A percentile compares a stretch with the other conserved stretches of the same genome.
phyloP scores from a whole-genome alignment of 495 filamentous ascomycete genomes.

The Trypethelium eluteriae region DNA sequence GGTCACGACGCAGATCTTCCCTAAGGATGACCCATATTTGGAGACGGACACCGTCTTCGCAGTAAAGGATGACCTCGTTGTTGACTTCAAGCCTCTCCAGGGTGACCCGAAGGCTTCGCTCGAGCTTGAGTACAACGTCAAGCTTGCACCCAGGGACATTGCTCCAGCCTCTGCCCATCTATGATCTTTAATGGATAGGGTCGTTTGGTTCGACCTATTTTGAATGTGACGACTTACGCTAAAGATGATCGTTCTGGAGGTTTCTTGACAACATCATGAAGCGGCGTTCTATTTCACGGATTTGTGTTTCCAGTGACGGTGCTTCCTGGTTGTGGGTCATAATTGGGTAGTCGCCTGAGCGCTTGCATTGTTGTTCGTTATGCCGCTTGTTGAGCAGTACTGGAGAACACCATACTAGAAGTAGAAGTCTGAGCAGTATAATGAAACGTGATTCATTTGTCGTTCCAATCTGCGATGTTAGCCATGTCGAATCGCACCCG shows the following conservation, averaged over 20 bases:
- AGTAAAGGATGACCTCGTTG: conserved; percentile 58
- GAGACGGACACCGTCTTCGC: conserved; percentile 59
- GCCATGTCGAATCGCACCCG: too few relatives aligned
- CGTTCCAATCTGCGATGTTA: too few relatives aligned
- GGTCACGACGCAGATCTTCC: conserved; percentile 59
- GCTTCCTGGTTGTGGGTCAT: too few relatives aligned
- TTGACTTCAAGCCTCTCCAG: conserved; percentile 52
- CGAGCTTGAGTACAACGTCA: conserved; percentile 15
- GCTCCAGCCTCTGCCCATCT: conserved; percentile 7
- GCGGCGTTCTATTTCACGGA: neutral
- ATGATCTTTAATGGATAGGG: neutral
- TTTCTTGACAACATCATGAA: neutral
- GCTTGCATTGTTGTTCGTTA: too few relatives aligned
- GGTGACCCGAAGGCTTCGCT: conserved; percentile 16
- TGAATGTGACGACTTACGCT: neutral
- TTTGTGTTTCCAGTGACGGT: too few relatives aligned
- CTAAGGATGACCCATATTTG: conserved; percentile 53
- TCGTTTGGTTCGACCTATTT: neutral
- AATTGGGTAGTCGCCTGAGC: too few relatives aligned
- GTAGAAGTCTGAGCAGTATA: too few relatives aligned
- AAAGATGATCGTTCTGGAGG: neutral
- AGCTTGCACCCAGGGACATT: conserved; percentile 8
- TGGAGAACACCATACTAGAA: too few relatives aligned
- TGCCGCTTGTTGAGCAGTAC: too few relatives aligned
- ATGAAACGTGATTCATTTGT: too few relatives aligned